Percentiles rank a stretch among this genome's conserved stretches.
Evolutionary conservation across 192 early-diverging fungal genomes (phyloP).

Genomic region (Phlyctochytrium bullatum): DNA sequence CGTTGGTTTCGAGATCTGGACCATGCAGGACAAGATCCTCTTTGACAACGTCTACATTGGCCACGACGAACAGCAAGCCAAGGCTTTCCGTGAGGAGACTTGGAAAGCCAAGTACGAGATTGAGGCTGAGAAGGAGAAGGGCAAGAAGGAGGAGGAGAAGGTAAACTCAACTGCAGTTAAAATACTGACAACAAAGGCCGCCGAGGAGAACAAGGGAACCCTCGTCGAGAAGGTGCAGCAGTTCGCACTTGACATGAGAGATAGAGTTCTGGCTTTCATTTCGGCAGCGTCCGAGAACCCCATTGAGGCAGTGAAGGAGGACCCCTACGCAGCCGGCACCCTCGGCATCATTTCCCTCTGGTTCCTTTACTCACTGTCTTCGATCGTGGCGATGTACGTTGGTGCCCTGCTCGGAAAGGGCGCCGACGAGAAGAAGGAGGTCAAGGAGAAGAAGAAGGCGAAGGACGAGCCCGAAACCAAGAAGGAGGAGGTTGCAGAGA

Average conservation of each 20-base stretch:
- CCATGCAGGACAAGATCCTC: constrained; percentile 82
- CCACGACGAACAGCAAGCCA: constrained; percentile 64
- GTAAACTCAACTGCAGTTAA: not conserved
- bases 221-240: not conserved
- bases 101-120: constrained; percentile 74
- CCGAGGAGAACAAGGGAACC: constrained; percentile 19
- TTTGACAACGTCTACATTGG: constrained; percentile 94
- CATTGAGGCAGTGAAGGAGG: constrained; percentile 37
- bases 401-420: not conserved
- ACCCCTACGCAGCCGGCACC: constrained; percentile 32
- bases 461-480: not conserved
- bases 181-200: too few species aligned
- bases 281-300: constrained; percentile 28
- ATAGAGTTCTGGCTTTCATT: constrained; percentile 24
- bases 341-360: constrained; percentile 12
- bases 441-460: not conserved
- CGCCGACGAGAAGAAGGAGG: not conserved
- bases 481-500: not conserved
- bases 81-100: constrained; percentile 68
- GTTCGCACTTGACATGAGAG: constrained; percentile 8
- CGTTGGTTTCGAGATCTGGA: constrained; percentile 92
- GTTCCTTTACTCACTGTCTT: not conserved
- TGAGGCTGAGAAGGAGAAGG: constrained; percentile 69
- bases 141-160: constrained; percentile 30
- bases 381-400: not conserved